Conservation (phyloP, 352 stramenopile species). For the Globisporangium radiosum region DNA sequence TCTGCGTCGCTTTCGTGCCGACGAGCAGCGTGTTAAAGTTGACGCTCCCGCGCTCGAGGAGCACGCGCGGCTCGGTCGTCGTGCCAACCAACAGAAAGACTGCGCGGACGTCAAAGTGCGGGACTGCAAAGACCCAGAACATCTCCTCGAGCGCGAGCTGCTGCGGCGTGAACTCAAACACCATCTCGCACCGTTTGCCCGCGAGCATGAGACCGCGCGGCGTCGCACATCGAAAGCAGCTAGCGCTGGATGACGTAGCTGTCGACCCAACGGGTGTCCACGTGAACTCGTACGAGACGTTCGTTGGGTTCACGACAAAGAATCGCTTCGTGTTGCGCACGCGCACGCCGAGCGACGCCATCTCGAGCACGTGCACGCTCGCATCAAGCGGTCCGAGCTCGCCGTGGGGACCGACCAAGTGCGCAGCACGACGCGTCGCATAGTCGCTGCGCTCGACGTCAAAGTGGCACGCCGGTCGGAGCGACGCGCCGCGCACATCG, state of each 20-base stretch:
- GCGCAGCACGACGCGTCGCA: conserved; percentile 47
- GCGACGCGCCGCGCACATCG: conserved; percentile 61
- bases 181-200: conserved; percentile 92
- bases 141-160: conserved; percentile 86
- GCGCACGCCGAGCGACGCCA: conserved; percentile 86
- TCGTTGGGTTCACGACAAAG: conserved; percentile 92
- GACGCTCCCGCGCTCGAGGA: conserved; percentile 81
- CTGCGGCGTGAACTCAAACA: conserved; percentile 94
- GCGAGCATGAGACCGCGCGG: conserved; percentile 88
- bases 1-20: conserved; percentile 81
- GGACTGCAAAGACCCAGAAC: conserved; percentile 90
- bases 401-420: conserved; percentile 74
- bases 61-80: conserved; percentile 87
- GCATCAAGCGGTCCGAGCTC: conserved; percentile 81
- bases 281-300: conserved; percentile 90
- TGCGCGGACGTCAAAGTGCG: conserved; percentile 85
- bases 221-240: conserved; percentile 86
- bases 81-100: conserved; percentile 90
- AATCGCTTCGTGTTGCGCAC: conserved; percentile 91
- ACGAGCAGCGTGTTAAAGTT: conserved; percentile 93
- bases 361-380: conserved; percentile 88
- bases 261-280: conserved; percentile 65
- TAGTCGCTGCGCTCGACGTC: conserved; percentile 90
- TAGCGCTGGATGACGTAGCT: conserved; percentile 15
- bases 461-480: conserved; percentile 90